Evolutionary conservation across 1,284 basidiomycete genomes (phyloP), one percentile per base, ranked within the genome.

Genomic region (Leccinum pachyderme): DNA sequence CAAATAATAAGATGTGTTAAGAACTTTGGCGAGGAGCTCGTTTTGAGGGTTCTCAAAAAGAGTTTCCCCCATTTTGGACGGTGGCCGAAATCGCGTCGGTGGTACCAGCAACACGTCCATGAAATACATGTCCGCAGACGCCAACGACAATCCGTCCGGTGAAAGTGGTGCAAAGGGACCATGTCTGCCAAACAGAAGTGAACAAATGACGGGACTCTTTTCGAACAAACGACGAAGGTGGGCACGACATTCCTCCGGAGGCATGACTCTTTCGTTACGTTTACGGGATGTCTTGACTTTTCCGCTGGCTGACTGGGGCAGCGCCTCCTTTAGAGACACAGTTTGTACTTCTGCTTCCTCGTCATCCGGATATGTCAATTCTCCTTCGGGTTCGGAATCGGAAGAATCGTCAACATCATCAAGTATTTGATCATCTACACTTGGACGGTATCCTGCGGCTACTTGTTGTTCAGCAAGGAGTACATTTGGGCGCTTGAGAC

Each of bases 21-120:
- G 79, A 41, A 98, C 84, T 65, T 84, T 89, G 32, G 91, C 81
- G 48, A 99, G 78, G n/a, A 98, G 83, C 66, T 95, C 91, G 72
- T 99, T 99, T 67, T 99, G 96, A 1, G 95, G 86, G 73, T 98
- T 95, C 70, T 99, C 97, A 68, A 98, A 98, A 1, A 96, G 80
- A 58, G 85, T 88, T 60, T 97, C 97, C 52, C 89, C 93, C 89
- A 99, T 86, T 67, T 88, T 90, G 13, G 93, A 85, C 2, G 97
- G 91, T 1, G 97, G 97, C 45, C 97, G 87, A 80, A 98, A 99
- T 44, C 96, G 90, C 7, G 94, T 97, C 24, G 97, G 97, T 24
- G 95, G 84, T 33, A 99, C 91, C 29, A 93, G 86, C 31, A 99
- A 71, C 52, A 92, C 94, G 37, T 96, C 92, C 78, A 99, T 80